Base-by-base conservation (phyloP, 176 grass and related monocot genomes). In the Cenchrus fungigraminus region DNA sequence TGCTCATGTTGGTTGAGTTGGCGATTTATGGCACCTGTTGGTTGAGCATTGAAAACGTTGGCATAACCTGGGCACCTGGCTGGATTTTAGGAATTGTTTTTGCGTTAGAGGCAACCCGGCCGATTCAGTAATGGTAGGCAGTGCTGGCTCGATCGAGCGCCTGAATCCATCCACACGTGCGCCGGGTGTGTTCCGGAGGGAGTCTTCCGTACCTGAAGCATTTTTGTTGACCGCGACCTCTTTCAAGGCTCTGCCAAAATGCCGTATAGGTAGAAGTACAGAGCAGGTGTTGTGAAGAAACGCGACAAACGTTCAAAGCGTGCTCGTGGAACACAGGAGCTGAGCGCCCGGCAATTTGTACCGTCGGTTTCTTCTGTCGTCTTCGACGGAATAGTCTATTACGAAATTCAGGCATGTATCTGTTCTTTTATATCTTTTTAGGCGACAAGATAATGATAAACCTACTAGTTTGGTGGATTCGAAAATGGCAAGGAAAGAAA, bases 201-300 rank as follows among this genome's bases (percentile, higher is more conserved):
- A 40, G 6, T 2, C 73, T 6, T 3, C 28, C 0, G 15, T 49
- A 2, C 51, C 15, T n/a, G 52, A 78, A 61, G 58, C 16, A 11
- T 56, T 62, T 75, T 81, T 65, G 52, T 73, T 55, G 58, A 74
- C 68, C 37, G 10, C 29, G 71, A 56, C 57, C 20, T 77, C 20
- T 19, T 64, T 45, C 67, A 43, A n/a, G 49, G 49, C 37, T 19
- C 60, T 66, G 15, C 20, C 17, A 43, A 65, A 50, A 7, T 15
- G 16, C 4, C 51, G 10, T 15, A 32, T 15, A 32, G 31, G 31
- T 32, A 46, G 8, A 68, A 58, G 67, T 56, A 62, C 68, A 28
- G 13, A 58, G 4, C 12, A 47, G 7, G 6, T 6, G 15, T 31
- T 40, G 12, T 19, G 25, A 7, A 57, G 40, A 78, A 50, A 50